Evolutionary conservation across 768 basidiomycete genomes (phyloP).

Genomic region (Russula foetens): DNA sequence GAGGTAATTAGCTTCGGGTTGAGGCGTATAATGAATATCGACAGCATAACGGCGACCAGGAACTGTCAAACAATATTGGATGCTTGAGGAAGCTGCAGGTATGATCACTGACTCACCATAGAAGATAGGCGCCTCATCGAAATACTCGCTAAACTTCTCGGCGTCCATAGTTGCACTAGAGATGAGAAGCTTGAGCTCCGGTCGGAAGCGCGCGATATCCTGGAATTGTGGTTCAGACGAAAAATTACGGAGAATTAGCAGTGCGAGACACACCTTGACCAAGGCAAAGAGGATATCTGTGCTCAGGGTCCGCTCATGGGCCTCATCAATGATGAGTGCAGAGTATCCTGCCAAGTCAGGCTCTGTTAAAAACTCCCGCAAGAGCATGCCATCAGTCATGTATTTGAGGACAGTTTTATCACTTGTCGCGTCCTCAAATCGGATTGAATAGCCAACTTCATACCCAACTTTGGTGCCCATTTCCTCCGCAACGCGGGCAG

Average conservation of each 20-base stretch:
- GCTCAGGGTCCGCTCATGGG: slow-evolving; percentile 94
- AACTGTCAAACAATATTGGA: slow-evolving; percentile 39
- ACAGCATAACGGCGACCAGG: slow-evolving; percentile 97
- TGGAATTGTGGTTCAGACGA: slow-evolving; percentile 30
- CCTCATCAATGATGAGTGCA: slow-evolving; percentile 95
- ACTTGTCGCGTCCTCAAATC: slow-evolving; percentile 98
- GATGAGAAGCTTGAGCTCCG: slow-evolving; percentile 87
- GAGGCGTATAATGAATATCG: slow-evolving; percentile 97
- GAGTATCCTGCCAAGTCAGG: slow-evolving; percentile 94
- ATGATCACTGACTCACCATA: slow-evolving; percentile 47
- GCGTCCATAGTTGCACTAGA: slow-evolving; percentile 97
- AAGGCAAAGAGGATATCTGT: slow-evolving; percentile 98
- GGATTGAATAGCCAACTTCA: slow-evolving; percentile 99
- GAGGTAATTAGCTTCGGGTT: slow-evolving; percentile 98
- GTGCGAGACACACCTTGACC: slow-evolving; percentile 72
- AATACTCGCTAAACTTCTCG: slow-evolving; percentile 96
- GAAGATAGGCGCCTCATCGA: slow-evolving; percentile 93
- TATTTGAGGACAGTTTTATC: slow-evolving; percentile 99
- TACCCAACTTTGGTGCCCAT: slow-evolving; percentile 96
- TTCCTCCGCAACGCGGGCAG: slow-evolving; percentile 97
- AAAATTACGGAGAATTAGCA: slow-evolving; percentile 10
- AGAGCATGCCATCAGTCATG: slow-evolving; percentile 99
- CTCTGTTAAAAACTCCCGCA: slow-evolving; percentile 95
- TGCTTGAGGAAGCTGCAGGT: neutral
- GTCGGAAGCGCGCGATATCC: slow-evolving; percentile 96